Conservation (phyloP, 345 rosid species). For the Syzygium grande region DNA sequence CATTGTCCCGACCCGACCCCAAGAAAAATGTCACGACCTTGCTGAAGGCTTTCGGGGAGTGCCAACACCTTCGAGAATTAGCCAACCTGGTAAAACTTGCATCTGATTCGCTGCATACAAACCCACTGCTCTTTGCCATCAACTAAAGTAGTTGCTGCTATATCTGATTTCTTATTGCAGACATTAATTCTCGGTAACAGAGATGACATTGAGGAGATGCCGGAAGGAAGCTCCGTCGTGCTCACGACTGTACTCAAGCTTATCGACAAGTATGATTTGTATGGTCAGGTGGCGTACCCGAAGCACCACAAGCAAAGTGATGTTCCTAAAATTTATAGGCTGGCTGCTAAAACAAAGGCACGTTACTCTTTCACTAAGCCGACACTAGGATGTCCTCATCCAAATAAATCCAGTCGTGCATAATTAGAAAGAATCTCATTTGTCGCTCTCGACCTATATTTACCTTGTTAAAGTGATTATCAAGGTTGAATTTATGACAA, state of each 20-base stretch:
- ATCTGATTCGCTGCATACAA: not conserved
- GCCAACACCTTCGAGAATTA: conserved; percentile 69
- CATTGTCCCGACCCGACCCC: conserved; percentile 86
- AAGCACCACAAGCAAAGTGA: conserved; percentile 71
- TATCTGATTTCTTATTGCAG: conserved; percentile 16
- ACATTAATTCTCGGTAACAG: conserved; percentile 57
- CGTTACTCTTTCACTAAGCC: not conserved
- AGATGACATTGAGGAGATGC: conserved; percentile 67
- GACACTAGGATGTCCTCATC: not conserved
- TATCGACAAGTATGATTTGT: conserved; percentile 53
- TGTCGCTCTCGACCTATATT: not conserved
- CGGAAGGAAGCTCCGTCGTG: conserved; percentile 41
- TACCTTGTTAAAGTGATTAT: not conserved
- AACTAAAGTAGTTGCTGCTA: not conserved
- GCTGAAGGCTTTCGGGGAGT: conserved; percentile 91
- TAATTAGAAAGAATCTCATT: not conserved
- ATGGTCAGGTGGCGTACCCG: conserved; percentile 70
- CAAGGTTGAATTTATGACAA: not conserved
- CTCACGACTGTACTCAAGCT: conserved; percentile 57
- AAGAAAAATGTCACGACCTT: conserved; percentile 85
- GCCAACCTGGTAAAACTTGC: conserved; percentile 67
- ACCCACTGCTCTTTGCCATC: not conserved
- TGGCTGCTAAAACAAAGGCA: conserved; percentile 73
- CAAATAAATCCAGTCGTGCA: not conserved
- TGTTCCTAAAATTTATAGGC: conserved; percentile 62